phyloP scores from a whole-genome alignment of 257 asterid genomes.

The Solanum clarkiae region DNA sequence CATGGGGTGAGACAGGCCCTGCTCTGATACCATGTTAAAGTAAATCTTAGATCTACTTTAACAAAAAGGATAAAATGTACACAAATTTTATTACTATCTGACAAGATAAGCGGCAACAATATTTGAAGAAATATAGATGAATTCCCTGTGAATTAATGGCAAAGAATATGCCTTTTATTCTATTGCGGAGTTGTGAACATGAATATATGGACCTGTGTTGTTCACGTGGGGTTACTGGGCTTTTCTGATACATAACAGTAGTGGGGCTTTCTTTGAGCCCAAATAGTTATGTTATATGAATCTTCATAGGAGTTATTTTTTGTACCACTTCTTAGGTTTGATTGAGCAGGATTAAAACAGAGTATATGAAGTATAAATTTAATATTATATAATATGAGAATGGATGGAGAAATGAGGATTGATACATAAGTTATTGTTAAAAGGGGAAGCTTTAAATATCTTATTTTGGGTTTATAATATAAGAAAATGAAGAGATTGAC shows the following conservation, averaged over 20 bases:
- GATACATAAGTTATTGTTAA: not conserved
- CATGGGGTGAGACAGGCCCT: too few species aligned
- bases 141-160: not conserved
- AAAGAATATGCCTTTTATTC: not conserved
- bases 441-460: not conserved
- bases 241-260: not conserved
- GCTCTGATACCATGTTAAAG: too few species aligned
- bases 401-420: not conserved
- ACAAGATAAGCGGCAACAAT: too few species aligned
- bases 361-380: not conserved
- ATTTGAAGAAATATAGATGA: not conserved
- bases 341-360: not conserved
- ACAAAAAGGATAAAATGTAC: too few species aligned
- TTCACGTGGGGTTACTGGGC: not conserved
- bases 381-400: not conserved
- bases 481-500: not conserved
- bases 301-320: not conserved
- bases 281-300: not conserved
- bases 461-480: not conserved
- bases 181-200: not conserved
- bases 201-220: not conserved
- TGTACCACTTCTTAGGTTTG: not conserved
- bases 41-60: too few species aligned
- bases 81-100: too few species aligned
- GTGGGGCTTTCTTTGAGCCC: not conserved